Evolutionary conservation across 2,329 filamentous ascomycete species (phyloP), one percentile per base, ranked within the genome.

Genomic region (Cordyceps cicadae): DNA sequence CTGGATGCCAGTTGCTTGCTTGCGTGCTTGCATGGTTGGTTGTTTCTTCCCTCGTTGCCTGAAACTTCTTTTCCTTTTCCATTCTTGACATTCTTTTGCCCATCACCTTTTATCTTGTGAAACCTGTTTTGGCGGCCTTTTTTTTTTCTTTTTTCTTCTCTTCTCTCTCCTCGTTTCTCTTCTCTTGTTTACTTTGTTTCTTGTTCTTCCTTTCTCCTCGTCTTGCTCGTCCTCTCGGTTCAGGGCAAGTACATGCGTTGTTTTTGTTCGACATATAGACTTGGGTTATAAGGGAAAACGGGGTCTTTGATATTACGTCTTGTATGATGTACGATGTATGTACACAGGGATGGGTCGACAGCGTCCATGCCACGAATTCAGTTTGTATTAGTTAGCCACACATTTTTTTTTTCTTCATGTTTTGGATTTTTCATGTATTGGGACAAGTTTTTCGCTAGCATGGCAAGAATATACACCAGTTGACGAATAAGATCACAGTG

Each of bases 261-360:
- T 21, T 54, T 60, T 63, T 58, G 32, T 50, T 46, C 34, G 12
- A 24, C 29, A 41, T 48, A 53, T 60, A 60, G 39, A 54, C 41
- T 49, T 29, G 26, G 50, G 49, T 34, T 52, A 46, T 37, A 21
- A 57, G 29, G 54, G 54, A 49, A 49, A 50, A 60, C 48, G 32
- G 55, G 54, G 51, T 41, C 60, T 63, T 63, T 60, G 59, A 62
- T 59, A 63, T 26, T 48, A 59, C 26, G 49, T 45, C 49, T 32
- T 37, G 12, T 37, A 59, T 46, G 49, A 62, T 55, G 12, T 37
- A 59, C 37, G 49, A 62, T 55, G 48, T 54, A 57, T 51, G 49
- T 34, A 19, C 46, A 57, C 46, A 57, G 32, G 45, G 53, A 56
- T 62, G 34, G 53, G 46, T 32, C 37, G 37, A 37, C 24, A 15